phyloP scores from a whole-genome alignment of 139 green algal species.

The Zygnema cylindricum region DNA sequence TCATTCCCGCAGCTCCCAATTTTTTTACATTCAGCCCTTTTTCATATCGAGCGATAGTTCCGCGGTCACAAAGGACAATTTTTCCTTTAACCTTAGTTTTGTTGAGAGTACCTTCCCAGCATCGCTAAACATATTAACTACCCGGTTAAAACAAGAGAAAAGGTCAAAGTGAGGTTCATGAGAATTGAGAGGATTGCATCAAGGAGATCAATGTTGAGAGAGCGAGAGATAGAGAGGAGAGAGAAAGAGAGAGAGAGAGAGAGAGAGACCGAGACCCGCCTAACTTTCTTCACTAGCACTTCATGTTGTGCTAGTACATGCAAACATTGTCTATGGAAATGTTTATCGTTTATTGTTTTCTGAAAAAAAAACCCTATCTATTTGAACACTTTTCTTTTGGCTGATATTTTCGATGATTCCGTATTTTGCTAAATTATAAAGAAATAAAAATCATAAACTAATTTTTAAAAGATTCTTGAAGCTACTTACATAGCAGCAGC shows the following conservation, averaged over 20 bases:
- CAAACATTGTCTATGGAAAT: neutral
- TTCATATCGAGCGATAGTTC: too few species aligned
- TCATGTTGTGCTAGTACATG: neutral
- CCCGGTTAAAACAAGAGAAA: too few species aligned
- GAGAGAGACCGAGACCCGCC: neutral
- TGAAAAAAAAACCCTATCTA: neutral
- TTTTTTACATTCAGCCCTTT: too few species aligned
- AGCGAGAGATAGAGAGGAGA: neutral
- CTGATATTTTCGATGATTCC: neutral
- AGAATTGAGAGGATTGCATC: too few species aligned
- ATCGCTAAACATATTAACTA: too few species aligned
- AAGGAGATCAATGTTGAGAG: neutral
- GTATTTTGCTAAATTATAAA: slow-evolving; percentile 7
- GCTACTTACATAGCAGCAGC: neutral
- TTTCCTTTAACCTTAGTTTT: too few species aligned
- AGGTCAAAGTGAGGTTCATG: too few species aligned
- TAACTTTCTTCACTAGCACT: neutral
- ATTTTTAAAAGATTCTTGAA: neutral
- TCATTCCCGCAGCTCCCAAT: too few species aligned
- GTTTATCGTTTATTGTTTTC: neutral
- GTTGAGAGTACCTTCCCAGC: too few species aligned
- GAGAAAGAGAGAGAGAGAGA: neutral
- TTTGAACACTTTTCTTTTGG: neutral
- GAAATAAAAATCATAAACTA: neutral
- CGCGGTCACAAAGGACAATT: too few species aligned